Base-by-base conservation (phyloP, 768 basidiomycete species). In the Tulasnella sp. region DNA sequence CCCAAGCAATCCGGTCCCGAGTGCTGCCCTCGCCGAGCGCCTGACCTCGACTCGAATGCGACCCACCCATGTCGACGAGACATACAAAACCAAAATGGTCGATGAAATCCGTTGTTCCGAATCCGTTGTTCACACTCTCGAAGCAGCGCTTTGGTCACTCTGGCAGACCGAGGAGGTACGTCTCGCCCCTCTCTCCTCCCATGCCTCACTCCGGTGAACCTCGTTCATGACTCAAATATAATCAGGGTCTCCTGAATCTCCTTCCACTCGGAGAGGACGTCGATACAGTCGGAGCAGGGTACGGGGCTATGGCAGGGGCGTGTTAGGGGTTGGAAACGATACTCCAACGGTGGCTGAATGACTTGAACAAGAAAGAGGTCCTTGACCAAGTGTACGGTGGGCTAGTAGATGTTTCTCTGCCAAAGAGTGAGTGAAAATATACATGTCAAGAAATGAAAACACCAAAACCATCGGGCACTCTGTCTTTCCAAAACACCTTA, bases 221-320 rank as follows among this genome's bases (percentile, higher is more conserved):
- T 67, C 11, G 32, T 29, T 44, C 5, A 40, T 40, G 35, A 72
- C 23, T 26, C 9, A n/a, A 29, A 32, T 23, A 3, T 72, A 1
- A 26, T 37, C 55, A 80, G 79, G 79, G 80, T 26, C 67, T 70
- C 26, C 13, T 80, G n/a, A 37, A 73, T 44, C 55, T 78, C 16
- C 77, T 79, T n/a, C 70, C 70, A 7, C 67, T 80, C 2, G 80
- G 80, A 1, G 61, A 51, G 15, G 80, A 80, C 29, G 80, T 78
- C 26, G 80, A 80, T 29, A 80, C 80, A 18, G 79, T 79, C 40
- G 71, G 80, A 37, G 75, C 79, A 6, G 74, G 79, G 10, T 80
- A 80, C 57, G 80, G 77, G 7, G 51, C 73, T 26, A 35, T 80
- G 5, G 80, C 80, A 1, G 80, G 80, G 23, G 79, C 79, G 4